Percentiles rank a stretch among this genome's conserved stretches.
Evolutionary conservation across 2,329 filamentous ascomycete genomes (phyloP).

Genomic region (Ambrosiella cleistominuta): DNA sequence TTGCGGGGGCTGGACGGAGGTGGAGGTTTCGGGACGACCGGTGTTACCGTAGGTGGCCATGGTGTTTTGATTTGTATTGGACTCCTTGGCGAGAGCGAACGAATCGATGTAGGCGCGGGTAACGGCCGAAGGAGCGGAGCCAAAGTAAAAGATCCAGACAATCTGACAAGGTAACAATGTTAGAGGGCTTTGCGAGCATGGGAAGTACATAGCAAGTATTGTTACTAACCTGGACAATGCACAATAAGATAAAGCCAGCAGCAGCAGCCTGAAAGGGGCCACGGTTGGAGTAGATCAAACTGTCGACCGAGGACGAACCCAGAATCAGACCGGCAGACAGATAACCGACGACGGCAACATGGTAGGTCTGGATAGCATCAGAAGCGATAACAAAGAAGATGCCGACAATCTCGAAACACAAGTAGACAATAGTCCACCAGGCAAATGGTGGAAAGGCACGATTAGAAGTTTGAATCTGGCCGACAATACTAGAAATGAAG

Average conservation of each 20-base stretch:
- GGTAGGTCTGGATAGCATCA: constrained; percentile 71
- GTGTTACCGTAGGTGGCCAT: constrained; percentile 58
- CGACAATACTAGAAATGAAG: constrained; percentile 59
- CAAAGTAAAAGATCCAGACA: constrained; percentile 98
- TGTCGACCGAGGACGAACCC: constrained; percentile 72
- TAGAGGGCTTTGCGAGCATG: background rate
- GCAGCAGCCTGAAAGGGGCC: constrained; percentile 68
- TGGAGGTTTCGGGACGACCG: constrained; percentile 66
- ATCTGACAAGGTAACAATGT: constrained; percentile 37
- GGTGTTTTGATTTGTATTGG: constrained; percentile 45
- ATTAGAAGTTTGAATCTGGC: constrained; percentile 19
- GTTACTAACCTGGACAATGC: constrained; percentile 70
- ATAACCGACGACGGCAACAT: constrained; percentile 81
- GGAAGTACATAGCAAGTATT: constrained; percentile 14
- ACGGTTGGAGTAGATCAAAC: constrained; percentile 58
- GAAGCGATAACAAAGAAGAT: constrained; percentile 70
- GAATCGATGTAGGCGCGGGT: constrained; percentile 89
- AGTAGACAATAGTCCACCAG: constrained; percentile 84
- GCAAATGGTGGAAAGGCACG: constrained; percentile 61
- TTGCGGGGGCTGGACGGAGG: constrained; percentile 62
- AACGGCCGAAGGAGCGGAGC: constrained; percentile 70
- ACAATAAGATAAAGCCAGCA: constrained; percentile 83
- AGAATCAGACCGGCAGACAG: constrained; percentile 69
- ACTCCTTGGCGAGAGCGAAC: constrained; percentile 83
- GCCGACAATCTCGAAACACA: constrained; percentile 64